Conservation (phyloP, 176 grass and related monocot species). For the Thalia dealbata region DNA sequence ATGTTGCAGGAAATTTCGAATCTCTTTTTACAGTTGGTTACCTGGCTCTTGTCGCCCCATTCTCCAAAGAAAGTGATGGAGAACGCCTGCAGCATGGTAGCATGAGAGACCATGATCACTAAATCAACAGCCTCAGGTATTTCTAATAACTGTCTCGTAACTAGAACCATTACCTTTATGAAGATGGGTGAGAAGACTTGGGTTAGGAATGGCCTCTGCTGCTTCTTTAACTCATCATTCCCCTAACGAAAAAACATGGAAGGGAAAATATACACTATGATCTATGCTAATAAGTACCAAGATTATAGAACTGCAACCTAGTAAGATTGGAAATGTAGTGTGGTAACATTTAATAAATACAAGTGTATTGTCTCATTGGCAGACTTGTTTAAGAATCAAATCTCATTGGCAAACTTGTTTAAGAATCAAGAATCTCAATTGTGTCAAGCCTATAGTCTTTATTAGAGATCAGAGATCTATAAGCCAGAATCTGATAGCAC, state of each 20-base stretch:
- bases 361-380: too few species aligned
- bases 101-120: background rate
- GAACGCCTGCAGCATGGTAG: slow-evolving; percentile 55
- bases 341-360: too few species aligned
- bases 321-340: too few species aligned
- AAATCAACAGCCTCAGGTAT: background rate
- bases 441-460: too few species aligned
- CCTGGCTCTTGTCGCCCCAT: slow-evolving; percentile 99
- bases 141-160: background rate
- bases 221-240: slow-evolving; percentile 75
- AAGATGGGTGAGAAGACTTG: slow-evolving; percentile 97
- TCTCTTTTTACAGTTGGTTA: slow-evolving; percentile 23
- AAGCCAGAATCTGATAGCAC: too few species aligned
- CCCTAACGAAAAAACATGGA: slow-evolving; percentile 29
- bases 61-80: slow-evolving; percentile 98
- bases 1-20: slow-evolving; percentile 1
- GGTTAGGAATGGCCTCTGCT: slow-evolving; percentile 61
- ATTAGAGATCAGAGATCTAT: too few species aligned
- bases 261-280: background rate
- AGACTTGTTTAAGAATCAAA: too few species aligned
- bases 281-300: background rate
- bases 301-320: too few species aligned
- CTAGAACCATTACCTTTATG: slow-evolving; percentile 56
- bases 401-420: too few species aligned
- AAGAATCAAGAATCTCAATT: too few species aligned